Percentiles rank a stretch among this genome's conserved stretches.
Conservation (phyloP, 768 basidiomycete species). For the Suillus weaverae region DNA sequence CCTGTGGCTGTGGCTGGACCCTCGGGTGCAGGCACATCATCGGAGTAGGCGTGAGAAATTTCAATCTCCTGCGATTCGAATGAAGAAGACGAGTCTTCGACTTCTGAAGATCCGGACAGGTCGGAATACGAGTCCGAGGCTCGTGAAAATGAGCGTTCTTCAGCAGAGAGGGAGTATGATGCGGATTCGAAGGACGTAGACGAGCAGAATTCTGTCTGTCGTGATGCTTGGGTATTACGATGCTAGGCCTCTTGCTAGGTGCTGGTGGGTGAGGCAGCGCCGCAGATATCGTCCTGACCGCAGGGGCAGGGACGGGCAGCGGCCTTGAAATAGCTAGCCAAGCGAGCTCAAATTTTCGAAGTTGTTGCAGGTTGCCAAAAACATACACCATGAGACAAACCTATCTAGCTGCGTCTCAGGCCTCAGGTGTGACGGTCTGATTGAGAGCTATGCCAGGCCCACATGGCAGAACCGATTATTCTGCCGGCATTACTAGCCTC, state of each 20-base stretch:
- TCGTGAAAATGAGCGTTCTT: slow-evolving; percentile 12
- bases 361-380: slow-evolving; percentile 77
- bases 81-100: slow-evolving; percentile 18
- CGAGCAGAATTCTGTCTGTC: slow-evolving; percentile 8
- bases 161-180: slow-evolving; percentile 7
- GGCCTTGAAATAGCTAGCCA: slow-evolving; percentile 62
- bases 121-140: slow-evolving; percentile 6
- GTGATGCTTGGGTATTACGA: background rate
- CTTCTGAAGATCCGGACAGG: slow-evolving; percentile 22
- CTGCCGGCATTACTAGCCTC: too few relatives aligned
- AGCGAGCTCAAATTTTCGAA: slow-evolving; percentile 76
- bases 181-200: slow-evolving; percentile 13
- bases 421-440: too few relatives aligned
- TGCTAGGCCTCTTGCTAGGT: background rate
- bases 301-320: slow-evolving; percentile 14
- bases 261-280: slow-evolving; percentile 12
- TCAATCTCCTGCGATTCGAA: slow-evolving; percentile 28
- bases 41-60: slow-evolving; percentile 46
- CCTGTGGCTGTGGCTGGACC: slow-evolving; percentile 45
- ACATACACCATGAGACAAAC: slow-evolving; percentile 74
- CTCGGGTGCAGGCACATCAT: slow-evolving; percentile 44
- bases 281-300: slow-evolving; percentile 12
- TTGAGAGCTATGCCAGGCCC: too few relatives aligned
- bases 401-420: too few relatives aligned
- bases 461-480: too few relatives aligned